Conservation (phyloP, 108 stramenopile genomes). For the Bacterosira constricta region DNA sequence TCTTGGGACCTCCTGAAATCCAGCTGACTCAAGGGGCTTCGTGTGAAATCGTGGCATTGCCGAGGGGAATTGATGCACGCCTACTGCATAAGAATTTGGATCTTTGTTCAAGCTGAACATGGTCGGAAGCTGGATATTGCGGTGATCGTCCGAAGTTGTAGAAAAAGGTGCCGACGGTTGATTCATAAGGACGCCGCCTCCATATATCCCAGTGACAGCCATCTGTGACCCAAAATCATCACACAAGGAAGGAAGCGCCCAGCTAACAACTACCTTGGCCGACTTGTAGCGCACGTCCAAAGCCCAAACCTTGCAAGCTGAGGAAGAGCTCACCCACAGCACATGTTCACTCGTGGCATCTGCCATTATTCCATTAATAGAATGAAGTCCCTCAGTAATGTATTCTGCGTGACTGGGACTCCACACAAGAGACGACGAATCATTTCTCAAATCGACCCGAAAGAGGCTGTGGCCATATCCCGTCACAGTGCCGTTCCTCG, state of each 20-base stretch:
- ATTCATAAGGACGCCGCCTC: constrained; percentile 31
- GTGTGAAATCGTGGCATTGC: constrained; percentile 58
- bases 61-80: constrained; percentile 60
- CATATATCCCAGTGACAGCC: constrained; percentile 31
- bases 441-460: constrained; percentile 68
- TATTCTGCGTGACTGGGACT: constrained; percentile 80
- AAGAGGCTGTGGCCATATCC: constrained; percentile 66
- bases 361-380: constrained; percentile 59
- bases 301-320: constrained; percentile 76
- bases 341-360: constrained; percentile 50
- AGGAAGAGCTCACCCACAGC: constrained; percentile 66
- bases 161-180: constrained; percentile 7
- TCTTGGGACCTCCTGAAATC: constrained; percentile 31
- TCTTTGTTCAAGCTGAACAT: constrained; percentile 59
- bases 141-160: background rate
- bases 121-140: constrained; percentile 13
- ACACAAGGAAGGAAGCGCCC: constrained; percentile 60
- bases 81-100: constrained; percentile 44
- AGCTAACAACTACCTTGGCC: constrained; percentile 48
- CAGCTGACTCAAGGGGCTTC: constrained; percentile 59
- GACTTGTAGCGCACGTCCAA: constrained; percentile 71
- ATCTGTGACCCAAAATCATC: constrained; percentile 31
- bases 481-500: background rate
- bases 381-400: constrained; percentile 69
- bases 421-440: constrained; percentile 65